phyloP scores from a whole-genome alignment of 768 basidiomycete genomes.

The Mrakia hoshinonis region DNA sequence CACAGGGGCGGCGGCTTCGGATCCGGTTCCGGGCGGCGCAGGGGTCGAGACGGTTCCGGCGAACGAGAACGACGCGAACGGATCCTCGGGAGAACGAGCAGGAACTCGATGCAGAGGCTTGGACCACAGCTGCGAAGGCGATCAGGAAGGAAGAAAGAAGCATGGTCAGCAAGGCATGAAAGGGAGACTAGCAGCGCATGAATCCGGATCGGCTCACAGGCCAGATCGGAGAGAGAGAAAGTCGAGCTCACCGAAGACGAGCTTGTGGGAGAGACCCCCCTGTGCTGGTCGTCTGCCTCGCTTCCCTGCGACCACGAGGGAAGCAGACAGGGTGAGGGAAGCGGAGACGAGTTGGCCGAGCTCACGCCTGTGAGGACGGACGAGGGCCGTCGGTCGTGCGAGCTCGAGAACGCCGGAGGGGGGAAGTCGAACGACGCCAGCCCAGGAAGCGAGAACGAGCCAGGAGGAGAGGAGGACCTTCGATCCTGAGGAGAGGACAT shows the following conservation, averaged over 20 bases:
- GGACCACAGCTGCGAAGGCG: background rate
- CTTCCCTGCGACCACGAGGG: background rate
- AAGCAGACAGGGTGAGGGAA: background rate
- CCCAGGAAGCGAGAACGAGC: background rate
- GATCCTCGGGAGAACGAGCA: background rate
- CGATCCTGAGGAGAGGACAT: background rate
- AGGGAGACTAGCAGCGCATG: background rate
- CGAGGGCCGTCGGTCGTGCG: background rate
- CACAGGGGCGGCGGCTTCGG: background rate
- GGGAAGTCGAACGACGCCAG: constrained; percentile 6
- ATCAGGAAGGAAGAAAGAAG: background rate
- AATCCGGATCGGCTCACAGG: background rate
- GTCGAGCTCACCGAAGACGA: no score
- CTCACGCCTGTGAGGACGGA: background rate
- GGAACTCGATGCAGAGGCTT: background rate
- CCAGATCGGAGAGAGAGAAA: background rate
- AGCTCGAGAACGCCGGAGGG: constrained; percentile 1
- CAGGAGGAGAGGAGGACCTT: background rate
- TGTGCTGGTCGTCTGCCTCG: background rate
- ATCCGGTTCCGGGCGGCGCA: background rate
- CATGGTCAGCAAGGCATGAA: background rate
- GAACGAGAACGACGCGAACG: background rate
- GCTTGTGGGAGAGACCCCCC: no score
- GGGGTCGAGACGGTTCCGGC: background rate
- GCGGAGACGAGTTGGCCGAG: background rate